phyloP scores from a whole-genome alignment of 441 rosid species.

The Manihot esculenta region DNA sequence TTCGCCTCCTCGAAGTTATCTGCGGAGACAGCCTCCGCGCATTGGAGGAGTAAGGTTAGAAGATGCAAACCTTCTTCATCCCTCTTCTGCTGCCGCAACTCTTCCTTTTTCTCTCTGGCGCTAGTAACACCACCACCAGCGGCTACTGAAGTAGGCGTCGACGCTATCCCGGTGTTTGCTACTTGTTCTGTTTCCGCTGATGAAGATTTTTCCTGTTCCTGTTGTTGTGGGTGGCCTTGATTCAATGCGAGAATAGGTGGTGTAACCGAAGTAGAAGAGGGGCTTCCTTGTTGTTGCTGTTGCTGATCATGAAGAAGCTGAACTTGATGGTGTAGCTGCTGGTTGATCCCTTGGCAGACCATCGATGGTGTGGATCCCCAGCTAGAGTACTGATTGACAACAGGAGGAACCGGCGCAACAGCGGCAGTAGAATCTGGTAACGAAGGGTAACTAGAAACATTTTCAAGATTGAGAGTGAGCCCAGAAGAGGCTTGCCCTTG shows the following conservation, averaged over 20 bases:
- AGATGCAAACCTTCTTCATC: constrained; percentile 93
- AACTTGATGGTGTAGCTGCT: constrained; percentile 14
- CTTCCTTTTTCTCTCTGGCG: constrained; percentile 66
- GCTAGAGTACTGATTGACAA: constrained; percentile 24
- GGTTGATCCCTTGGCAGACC: constrained; percentile 20
- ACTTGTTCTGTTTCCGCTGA: constrained; percentile 42
- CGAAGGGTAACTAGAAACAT: constrained; percentile 15
- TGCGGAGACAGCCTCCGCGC: constrained; percentile 93
- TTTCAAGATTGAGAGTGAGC: constrained; percentile 37
- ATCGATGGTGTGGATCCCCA: constrained; percentile 31
- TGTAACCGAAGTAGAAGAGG: constrained; percentile 25
- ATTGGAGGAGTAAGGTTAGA: constrained; percentile 78
- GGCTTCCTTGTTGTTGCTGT: constrained; percentile 19
- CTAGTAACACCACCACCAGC: constrained; percentile 12
- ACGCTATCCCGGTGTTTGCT: neutral
- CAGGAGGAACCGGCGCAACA: neutral
- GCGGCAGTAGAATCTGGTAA: constrained; percentile 28
- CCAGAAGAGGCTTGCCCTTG: constrained; percentile 35
- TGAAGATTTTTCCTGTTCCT: constrained; percentile 46
- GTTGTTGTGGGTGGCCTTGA: constrained; percentile 30
- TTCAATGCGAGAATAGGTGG: constrained; percentile 29
- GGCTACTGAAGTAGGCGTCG: constrained; percentile 3
- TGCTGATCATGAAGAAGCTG: constrained; percentile 26
- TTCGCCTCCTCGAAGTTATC: constrained; percentile 88
- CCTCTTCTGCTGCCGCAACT: constrained; percentile 66